A percentile compares a stretch with the other conserved stretches of the same genome.
Conservation (phyloP, 2,329 filamentous ascomycete genomes). For the Septoria petroselini region DNA sequence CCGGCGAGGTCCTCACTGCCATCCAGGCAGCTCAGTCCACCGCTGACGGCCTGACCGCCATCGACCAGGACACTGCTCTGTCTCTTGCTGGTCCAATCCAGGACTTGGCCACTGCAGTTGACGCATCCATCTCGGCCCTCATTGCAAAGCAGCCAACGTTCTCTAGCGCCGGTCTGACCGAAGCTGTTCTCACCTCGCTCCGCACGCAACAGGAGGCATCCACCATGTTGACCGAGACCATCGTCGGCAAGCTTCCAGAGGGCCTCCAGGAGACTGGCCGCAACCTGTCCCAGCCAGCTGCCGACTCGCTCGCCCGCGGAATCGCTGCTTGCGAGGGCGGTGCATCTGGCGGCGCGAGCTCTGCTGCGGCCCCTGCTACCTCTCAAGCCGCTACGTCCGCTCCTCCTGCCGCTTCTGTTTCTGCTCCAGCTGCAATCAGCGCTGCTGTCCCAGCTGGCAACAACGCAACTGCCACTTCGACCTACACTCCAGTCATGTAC, state of each 20-base stretch:
- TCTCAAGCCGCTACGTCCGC: neutral
- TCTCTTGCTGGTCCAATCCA: slow-evolving; percentile 13
- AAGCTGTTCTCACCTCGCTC: slow-evolving; percentile 10
- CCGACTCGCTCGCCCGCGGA: slow-evolving; percentile 10
- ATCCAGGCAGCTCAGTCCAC: slow-evolving; percentile 14
- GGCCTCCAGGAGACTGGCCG: slow-evolving; percentile 14
- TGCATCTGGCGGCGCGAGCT: neutral
- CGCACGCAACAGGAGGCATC: slow-evolving; percentile 4
- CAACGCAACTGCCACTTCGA: slow-evolving; percentile 5
- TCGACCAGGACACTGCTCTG: slow-evolving; percentile 7
- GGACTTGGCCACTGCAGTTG: slow-evolving; percentile 11
- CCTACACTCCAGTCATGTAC: slow-evolving; percentile 12
- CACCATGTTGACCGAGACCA: slow-evolving; percentile 3
- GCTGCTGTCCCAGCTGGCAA: neutral
- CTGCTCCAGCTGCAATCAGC: slow-evolving; percentile 2
- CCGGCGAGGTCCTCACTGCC: slow-evolving; percentile 12
- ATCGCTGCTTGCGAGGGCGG: slow-evolving; percentile 14
- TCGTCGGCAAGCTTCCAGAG: slow-evolving; percentile 15
- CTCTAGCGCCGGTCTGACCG: slow-evolving; percentile 3
- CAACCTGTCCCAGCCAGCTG: slow-evolving; percentile 13
- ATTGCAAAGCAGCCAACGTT: slow-evolving; percentile 13
- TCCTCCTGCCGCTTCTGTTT: neutral
- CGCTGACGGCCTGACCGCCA: slow-evolving; percentile 7
- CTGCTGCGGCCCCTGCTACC: neutral
- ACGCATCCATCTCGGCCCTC: slow-evolving; percentile 13